These are phyloP conservation scores for Marasmius tenuissimus DNA, from an alignment of 1,284 basidiomycete genomes.

Conservation along the genomic window DNA sequence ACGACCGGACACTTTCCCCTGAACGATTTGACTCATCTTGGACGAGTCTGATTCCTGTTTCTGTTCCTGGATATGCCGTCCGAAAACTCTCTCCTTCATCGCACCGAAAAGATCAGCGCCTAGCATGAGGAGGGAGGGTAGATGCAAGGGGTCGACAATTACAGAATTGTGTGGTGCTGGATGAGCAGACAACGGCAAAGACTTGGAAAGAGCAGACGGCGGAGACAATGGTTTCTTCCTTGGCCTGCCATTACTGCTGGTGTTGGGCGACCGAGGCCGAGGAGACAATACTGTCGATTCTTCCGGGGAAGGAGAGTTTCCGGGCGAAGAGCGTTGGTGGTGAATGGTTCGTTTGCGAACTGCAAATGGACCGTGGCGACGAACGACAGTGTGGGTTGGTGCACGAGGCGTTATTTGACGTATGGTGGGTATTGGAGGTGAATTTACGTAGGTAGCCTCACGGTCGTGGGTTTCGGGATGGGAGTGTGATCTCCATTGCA, in stretches of 20 bases:
- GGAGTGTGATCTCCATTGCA: too few relatives aligned
- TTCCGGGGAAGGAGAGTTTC: background rate
- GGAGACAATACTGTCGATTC: background rate
- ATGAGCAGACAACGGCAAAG: background rate
- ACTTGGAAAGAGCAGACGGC: background rate
- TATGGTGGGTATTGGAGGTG: too few relatives aligned
- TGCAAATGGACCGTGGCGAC: background rate
- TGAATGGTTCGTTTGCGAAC: background rate
- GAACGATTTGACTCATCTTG: background rate
- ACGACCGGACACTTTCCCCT: background rate
- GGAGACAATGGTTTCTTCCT: background rate
- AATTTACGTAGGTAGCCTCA: too few relatives aligned
- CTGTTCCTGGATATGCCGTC: background rate
- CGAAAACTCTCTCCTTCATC: background rate
- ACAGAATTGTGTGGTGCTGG: background rate
- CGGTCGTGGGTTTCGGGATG: too few relatives aligned
- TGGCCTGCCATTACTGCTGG: background rate
- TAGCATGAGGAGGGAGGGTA: background rate
- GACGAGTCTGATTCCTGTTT: too few relatives aligned
- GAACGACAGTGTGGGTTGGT: background rate
- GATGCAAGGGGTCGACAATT: background rate
- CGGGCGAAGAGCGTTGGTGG: background rate
- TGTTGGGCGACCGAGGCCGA: background rate
- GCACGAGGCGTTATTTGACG: too few relatives aligned
- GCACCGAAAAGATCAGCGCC: background rate